Evolutionary conservation across 495 filamentous ascomycete species (phyloP), one percentile per base, ranked within the genome.

Genomic region (Chaetomium tenue): DNA sequence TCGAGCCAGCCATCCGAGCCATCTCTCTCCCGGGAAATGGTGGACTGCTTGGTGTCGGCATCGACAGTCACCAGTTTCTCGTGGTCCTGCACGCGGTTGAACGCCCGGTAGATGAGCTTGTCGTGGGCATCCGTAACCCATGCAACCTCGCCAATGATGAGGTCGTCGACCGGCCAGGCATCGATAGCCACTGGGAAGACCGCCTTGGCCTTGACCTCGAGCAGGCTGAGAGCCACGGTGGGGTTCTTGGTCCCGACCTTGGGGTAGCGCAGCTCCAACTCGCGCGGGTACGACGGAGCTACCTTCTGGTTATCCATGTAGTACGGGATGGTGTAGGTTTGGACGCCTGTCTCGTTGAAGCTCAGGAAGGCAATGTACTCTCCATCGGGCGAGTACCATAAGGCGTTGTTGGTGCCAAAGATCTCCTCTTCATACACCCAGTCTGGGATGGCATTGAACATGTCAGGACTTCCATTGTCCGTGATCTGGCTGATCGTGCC

Each of bases 401-500:
- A 74, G 1, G 79, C 74, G 22, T 75, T 76, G n/a, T 75, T 74
- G 63, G 72, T 74, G 28, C 78, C 75, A 52, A 84, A 80, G 42
- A 87, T 83, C 68, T 86, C 84, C 64, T 87, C 84, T 61, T 86
- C 84, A 66, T 87, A 86, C 6, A 87, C 84, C 84, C 84, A 87
- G 60, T 86, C 84, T 0, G 84, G 84, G 5, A 87, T 78, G 13
- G 78, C 84, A 50, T 87, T 84, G 68, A 87, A 86, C 47, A 80
- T 62, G 68, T 85, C 80, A 1, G 78, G 78, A 0, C 81, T 78
- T 26, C 83, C 84, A 69, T 86, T 77, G 12, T 74, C 67, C 16
- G 84, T 87, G 63, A 86, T 76, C 64, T 81, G 81, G 25, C 78
- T 76, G 11, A 81, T 69, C 11, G 37, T 70, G 30, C 80, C 80